phyloP scores from a whole-genome alignment of 805 yeast genomes.

The Wickerhamiella parazyma region DNA sequence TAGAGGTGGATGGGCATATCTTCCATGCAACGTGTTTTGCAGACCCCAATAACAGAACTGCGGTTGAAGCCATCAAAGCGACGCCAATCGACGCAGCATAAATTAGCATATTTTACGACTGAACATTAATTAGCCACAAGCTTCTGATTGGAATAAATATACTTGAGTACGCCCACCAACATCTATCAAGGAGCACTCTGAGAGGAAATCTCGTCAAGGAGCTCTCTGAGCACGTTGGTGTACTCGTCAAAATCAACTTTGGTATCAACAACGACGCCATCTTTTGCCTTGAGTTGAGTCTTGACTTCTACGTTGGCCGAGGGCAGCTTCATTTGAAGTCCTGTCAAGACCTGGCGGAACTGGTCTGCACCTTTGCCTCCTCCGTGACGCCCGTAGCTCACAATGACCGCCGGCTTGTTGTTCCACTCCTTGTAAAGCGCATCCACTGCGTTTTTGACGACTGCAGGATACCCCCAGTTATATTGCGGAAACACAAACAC shows the following conservation, averaged over 20 bases:
- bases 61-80: conserved; percentile 14
- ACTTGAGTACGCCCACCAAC: no score
- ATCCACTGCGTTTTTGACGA: conserved; percentile 29
- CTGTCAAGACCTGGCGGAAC: conserved; percentile 11
- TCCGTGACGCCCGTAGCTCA: conserved; percentile 26
- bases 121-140: no score
- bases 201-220: not conserved
- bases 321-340: not conserved
- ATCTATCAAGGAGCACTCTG: no score
- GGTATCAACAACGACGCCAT: not conserved
- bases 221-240: not conserved
- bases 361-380: conserved; percentile 23
- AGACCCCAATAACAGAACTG: conserved; percentile 36
- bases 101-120: no score
- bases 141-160: no score
- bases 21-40: conserved; percentile 57
- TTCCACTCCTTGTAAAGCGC: conserved; percentile 27
- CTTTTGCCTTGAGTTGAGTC: not conserved
- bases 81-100: not conserved
- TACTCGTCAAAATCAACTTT: not conserved
- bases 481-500: conserved; percentile 30
- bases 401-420: conserved; percentile 25
- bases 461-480: conserved; percentile 29
- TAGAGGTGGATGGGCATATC: conserved; percentile 34
- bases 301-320: not conserved